These are phyloP conservation scores for Zelopaecilomyces penicillatus DNA, from an alignment of 2,329 filamentous ascomycete genomes.

Conservation along the genomic window DNA sequence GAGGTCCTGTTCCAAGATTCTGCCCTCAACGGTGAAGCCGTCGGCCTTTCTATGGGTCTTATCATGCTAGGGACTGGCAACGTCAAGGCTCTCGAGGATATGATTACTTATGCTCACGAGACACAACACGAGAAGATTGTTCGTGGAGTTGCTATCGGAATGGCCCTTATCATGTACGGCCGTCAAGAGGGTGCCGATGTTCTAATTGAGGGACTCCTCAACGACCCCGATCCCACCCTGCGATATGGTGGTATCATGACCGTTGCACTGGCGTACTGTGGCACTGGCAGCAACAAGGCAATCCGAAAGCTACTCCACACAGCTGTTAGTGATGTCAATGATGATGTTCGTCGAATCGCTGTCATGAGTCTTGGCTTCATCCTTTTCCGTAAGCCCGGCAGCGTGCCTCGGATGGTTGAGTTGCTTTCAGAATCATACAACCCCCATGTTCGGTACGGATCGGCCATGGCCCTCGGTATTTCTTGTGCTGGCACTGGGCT, in stretches of 20 bases:
- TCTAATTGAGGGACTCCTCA: slow-evolving; percentile 85
- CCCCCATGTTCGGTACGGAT: slow-evolving; percentile 94
- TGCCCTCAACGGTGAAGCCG: slow-evolving; percentile 92
- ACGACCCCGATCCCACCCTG: slow-evolving; percentile 86
- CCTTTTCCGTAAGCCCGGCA: slow-evolving; percentile 93
- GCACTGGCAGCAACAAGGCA: slow-evolving; percentile 96
- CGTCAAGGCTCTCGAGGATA: slow-evolving; percentile 83
- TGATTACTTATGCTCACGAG: slow-evolving; percentile 96
- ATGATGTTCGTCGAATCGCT: slow-evolving; percentile 90
- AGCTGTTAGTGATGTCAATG: slow-evolving; percentile 95
- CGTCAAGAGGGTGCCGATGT: slow-evolving; percentile 92
- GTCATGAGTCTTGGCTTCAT: slow-evolving; percentile 99
- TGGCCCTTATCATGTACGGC: slow-evolving; percentile 97
- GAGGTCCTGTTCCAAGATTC: slow-evolving; percentile 86
- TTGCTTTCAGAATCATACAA: slow-evolving; percentile 98
- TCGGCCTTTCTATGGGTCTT: slow-evolving; percentile 90
- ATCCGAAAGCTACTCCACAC: slow-evolving; percentile 92
- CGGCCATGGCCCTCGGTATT: slow-evolving; percentile 96
- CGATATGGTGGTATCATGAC: slow-evolving; percentile 98
- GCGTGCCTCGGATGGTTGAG: slow-evolving; percentile 97
- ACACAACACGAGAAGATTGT: slow-evolving; percentile 99
- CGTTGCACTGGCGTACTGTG: slow-evolving; percentile 95
- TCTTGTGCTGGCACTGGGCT: slow-evolving; percentile 94
- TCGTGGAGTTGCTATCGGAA: slow-evolving; percentile 86
- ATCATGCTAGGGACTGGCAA: slow-evolving; percentile 99